These are phyloP conservation scores for Leishmania martiniquensis DNA, from an alignment of 208 protist species.

Conservation along the genomic window DNA sequence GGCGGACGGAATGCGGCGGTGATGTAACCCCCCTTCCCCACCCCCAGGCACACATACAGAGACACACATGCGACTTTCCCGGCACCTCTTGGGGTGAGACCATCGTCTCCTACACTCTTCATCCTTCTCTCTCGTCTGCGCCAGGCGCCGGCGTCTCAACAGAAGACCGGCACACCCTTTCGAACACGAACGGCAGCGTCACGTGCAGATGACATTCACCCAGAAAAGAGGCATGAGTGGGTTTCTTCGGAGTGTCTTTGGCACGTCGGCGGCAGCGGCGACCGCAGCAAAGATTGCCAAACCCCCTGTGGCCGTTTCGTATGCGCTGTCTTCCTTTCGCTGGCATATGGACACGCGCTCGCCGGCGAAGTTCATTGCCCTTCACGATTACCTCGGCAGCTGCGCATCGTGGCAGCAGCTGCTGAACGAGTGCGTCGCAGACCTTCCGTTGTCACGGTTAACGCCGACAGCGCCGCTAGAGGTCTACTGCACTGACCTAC, in stretches of 20 bases:
- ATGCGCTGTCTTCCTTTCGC: conserved; percentile 66
- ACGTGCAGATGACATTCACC: neutral
- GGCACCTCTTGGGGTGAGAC: too few relatives aligned
- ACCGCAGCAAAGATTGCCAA: conserved; percentile 24
- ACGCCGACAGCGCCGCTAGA: conserved; percentile 69
- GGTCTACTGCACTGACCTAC: conserved; percentile 79
- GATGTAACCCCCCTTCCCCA: too few relatives aligned
- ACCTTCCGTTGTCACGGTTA: conserved; percentile 45
- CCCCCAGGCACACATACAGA: too few relatives aligned
- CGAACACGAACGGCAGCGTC: neutral
- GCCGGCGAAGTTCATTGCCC: conserved; percentile 60
- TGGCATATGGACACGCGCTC: conserved; percentile 83
- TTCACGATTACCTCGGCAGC: conserved; percentile 81
- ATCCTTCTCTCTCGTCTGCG: neutral
- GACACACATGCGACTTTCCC: too few relatives aligned
- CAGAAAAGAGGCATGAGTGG: conserved; percentile 20
- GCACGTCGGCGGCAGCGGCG: conserved; percentile 9
- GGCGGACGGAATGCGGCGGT: too few relatives aligned
- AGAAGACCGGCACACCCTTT: neutral
- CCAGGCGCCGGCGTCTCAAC: too few relatives aligned
- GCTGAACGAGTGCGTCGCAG: conserved; percentile 47
- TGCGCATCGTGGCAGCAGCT: conserved; percentile 62
- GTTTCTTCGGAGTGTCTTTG: conserved; percentile 35
- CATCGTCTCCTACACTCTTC: too few relatives aligned
- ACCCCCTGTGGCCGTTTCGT: conserved; percentile 39